Evolutionary conservation across 352 stramenopile species (phyloP).

Genomic region (Pythium scleroteichum): DNA sequence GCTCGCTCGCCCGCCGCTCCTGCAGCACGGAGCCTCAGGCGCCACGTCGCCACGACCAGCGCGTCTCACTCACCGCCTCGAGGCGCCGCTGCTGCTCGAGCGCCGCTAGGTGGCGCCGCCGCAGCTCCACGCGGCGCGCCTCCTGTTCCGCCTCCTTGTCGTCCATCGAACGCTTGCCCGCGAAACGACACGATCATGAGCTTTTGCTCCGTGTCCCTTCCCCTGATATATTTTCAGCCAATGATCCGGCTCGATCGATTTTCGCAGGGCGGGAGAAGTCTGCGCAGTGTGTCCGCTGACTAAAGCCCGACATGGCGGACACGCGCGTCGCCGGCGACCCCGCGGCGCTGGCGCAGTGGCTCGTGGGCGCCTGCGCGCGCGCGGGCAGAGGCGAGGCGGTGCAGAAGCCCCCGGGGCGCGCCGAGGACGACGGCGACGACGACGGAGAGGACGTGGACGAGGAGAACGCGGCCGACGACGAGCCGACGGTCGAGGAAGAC

Average conservation of each 20-base stretch:
- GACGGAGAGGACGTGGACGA: conserved; percentile 16
- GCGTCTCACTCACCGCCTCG: conserved; percentile 45
- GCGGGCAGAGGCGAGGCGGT: not conserved
- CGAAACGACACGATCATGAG: too few relatives aligned
- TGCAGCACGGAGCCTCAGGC: not conserved
- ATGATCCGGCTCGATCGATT: too few relatives aligned
- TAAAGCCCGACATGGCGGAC: not conserved
- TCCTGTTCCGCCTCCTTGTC: conserved; percentile 39
- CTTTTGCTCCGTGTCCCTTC: too few relatives aligned
- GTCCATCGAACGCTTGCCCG: not conserved
- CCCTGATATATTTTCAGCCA: too few relatives aligned
- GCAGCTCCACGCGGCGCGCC: conserved; percentile 37
- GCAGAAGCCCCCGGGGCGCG: conserved; percentile 38
- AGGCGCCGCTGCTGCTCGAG: conserved; percentile 58
- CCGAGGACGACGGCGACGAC: conserved; percentile 25
- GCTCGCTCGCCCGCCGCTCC: conserved; percentile 25
- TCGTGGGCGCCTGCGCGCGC: conserved; percentile 10
- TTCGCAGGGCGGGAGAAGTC: not conserved
- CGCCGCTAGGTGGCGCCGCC: conserved; percentile 44
- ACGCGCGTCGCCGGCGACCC: conserved; percentile 17
- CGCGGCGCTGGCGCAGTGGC: conserved; percentile 26
- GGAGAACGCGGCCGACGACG: conserved; percentile 28
- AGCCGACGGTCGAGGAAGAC: conserved; percentile 23
- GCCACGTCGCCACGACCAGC: too few relatives aligned
- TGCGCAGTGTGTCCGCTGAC: not conserved